Evolutionary conservation across 1,284 basidiomycete species (phyloP).

Genomic region (Anthracocystis panici-leucophaei): DNA sequence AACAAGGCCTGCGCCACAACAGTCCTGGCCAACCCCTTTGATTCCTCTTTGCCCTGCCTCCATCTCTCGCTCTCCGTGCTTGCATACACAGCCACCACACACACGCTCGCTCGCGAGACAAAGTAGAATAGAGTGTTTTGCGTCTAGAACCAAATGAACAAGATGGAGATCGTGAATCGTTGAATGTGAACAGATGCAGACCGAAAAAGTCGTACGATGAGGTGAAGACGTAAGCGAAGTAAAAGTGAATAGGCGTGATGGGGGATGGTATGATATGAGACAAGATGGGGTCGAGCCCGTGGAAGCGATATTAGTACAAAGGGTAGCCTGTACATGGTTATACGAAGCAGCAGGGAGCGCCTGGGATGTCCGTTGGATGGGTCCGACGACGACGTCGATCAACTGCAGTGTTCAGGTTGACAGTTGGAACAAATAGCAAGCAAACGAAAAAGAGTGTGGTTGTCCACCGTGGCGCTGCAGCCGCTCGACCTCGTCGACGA

Average conservation of each 20-base stretch:
- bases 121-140: constrained; percentile 1
- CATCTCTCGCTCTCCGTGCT: background rate
- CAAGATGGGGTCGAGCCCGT: background rate
- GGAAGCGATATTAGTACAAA: constrained; percentile 3
- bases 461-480: constrained; percentile 18
- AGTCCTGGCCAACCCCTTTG: background rate
- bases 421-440: constrained; percentile 29
- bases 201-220: constrained; percentile 15
- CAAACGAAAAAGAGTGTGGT: constrained; percentile 30
- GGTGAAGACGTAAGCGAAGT: constrained; percentile 8
- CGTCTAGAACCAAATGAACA: constrained; percentile 4
- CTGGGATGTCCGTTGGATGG: background rate
- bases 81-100: constrained; percentile 3
- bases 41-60: background rate
- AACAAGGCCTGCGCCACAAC: background rate
- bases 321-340: background rate
- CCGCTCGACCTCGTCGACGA: background rate
- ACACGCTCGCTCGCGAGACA: background rate
- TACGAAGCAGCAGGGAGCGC: background rate
- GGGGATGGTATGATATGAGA: constrained; percentile 1
- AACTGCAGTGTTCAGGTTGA: constrained; percentile 18
- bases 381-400: background rate
- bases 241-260: background rate
- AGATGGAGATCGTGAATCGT: constrained; percentile 6
- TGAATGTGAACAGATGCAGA: constrained; percentile 14